Conservation (phyloP, 2,329 filamentous ascomycete genomes). For the Scedosporium boydii region DNA sequence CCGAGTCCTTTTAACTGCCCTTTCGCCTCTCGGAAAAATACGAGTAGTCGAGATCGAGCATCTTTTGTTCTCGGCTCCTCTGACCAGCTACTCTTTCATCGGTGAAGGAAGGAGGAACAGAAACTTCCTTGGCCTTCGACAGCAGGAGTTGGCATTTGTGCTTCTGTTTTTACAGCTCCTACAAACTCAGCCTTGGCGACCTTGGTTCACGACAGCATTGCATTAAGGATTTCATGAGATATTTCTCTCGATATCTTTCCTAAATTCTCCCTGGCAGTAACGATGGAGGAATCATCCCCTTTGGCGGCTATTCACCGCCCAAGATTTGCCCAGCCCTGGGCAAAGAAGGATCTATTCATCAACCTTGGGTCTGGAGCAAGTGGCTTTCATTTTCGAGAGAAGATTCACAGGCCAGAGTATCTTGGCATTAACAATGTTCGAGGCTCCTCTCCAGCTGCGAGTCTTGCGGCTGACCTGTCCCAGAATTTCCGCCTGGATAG, state of each 20-base stretch:
- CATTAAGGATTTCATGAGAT: background rate
- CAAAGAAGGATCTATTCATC: conserved; percentile 38
- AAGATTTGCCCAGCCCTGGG: conserved; percentile 53
- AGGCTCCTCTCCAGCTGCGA: conserved; percentile 84
- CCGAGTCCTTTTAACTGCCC: too few relatives aligned
- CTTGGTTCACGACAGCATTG: background rate
- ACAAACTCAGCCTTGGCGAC: too few relatives aligned
- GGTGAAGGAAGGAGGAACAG: too few relatives aligned
- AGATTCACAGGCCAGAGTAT: conserved; percentile 62
- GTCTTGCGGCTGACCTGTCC: conserved; percentile 85
- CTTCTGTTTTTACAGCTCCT: too few relatives aligned
- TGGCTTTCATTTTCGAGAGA: conserved; percentile 68
- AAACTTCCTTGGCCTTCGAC: too few relatives aligned
- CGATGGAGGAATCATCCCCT: conserved; percentile 89
- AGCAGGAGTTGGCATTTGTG: too few relatives aligned
- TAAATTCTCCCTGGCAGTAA: conserved; percentile 9
- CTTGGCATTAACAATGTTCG: conserved; percentile 69
- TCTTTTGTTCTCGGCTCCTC: too few relatives aligned
- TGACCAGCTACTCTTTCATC: too few relatives aligned
- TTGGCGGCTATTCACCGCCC: conserved; percentile 82
- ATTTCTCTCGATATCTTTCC: background rate
- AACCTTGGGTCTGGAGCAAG: conserved; percentile 41
- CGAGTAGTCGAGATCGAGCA: too few relatives aligned
- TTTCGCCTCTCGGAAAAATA: too few relatives aligned
- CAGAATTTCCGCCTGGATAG: conserved; percentile 94